A percentile compares a stretch with the other conserved stretches of the same genome.
phyloP scores from a whole-genome alignment of 164 flowering plant species.

The Taxillus chinensis region DNA sequence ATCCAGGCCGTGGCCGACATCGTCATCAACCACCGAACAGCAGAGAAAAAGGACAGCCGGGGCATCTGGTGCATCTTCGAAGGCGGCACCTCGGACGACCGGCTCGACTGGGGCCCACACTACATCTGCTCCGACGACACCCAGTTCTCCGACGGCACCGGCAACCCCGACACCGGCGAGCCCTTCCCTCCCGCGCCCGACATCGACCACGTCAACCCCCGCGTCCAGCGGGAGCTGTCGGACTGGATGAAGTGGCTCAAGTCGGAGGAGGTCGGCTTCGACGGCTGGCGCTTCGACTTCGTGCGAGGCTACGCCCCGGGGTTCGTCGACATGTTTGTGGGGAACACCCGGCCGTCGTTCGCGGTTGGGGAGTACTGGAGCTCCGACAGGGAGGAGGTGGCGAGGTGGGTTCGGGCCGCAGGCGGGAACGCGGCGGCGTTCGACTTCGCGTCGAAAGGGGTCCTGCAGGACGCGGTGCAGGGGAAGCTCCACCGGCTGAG shows the following conservation, averaged over 20 bases:
- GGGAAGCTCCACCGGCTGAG: constrained; percentile 53
- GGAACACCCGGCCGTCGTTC: background rate
- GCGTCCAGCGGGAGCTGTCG: background rate
- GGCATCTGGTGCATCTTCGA: background rate
- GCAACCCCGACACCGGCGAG: background rate
- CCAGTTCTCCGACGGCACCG: background rate
- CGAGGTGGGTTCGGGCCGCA: constrained; percentile 36
- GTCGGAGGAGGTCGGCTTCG: background rate
- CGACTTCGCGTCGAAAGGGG: constrained; percentile 75
- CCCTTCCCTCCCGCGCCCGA: background rate
- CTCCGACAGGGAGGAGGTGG: constrained; percentile 29
- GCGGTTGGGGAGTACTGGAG: constrained; percentile 1
- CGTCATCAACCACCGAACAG: background rate
- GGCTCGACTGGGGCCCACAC: background rate
- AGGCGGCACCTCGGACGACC: background rate
- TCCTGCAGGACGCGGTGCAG: constrained; percentile 58
- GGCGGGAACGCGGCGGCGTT: constrained; percentile 53
- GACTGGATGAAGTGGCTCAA: constrained; percentile 74
- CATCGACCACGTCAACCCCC: background rate
- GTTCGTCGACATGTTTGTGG: background rate
- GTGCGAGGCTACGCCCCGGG: background rate
- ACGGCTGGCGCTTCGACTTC: background rate
- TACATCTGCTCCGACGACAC: background rate
- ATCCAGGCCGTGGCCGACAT: background rate
- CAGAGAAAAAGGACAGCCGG: background rate